These are phyloP conservation scores for Oryza officinalis DNA, from an alignment of 176 grass and related monocot species.

Conservation along the genomic window DNA sequence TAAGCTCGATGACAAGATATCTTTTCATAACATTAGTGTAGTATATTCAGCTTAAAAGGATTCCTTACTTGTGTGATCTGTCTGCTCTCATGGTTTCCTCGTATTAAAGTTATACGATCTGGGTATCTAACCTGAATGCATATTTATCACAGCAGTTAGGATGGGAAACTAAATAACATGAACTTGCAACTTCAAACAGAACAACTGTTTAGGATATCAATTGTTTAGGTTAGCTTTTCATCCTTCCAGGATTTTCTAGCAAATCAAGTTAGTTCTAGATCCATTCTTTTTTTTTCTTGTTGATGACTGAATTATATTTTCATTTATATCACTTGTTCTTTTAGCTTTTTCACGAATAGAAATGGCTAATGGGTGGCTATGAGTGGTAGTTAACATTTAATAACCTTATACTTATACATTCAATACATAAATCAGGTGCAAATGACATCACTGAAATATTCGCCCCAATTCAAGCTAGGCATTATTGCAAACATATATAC, in stretches of 20 bases:
- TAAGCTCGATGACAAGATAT: neutral
- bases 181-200: neutral
- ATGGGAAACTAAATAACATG: neutral
- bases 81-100: constrained; percentile 98
- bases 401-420: neutral
- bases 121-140: constrained; percentile 87
- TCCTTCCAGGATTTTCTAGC: neutral
- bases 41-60: constrained; percentile 21
- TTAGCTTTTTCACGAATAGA: neutral
- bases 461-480: neutral
- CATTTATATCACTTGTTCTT: too few relatives aligned
- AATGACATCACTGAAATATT: neutral
- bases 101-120: constrained; percentile 97
- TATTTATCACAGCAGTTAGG: constrained; percentile 7
- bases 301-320: too few relatives aligned
- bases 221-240: neutral
- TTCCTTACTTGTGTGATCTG: constrained; percentile 91
- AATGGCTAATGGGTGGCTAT: neutral
- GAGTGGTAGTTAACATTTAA: neutral
- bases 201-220: neutral
- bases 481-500: neutral
- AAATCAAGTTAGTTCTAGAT: neutral
- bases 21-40: constrained; percentile 4
- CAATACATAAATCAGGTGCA: neutral
- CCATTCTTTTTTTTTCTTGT: too few relatives aligned